Evolutionary conservation across 495 filamentous ascomycete genomes (phyloP).

Genomic region (Penicillium soppii): DNA sequence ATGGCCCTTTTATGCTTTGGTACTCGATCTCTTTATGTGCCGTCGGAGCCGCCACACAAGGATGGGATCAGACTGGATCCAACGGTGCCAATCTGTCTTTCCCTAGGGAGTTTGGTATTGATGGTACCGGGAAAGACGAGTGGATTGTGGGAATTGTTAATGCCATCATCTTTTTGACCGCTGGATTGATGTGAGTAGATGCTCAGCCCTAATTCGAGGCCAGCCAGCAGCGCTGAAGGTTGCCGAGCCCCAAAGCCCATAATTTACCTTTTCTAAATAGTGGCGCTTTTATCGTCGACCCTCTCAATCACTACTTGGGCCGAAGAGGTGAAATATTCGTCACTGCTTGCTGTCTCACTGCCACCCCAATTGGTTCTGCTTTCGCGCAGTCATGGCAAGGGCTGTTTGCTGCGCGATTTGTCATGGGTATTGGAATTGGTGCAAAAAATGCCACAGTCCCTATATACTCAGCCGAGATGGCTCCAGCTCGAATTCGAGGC

Average conservation of each 20-base stretch:
- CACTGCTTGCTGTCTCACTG: conserved; percentile 50
- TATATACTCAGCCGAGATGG: conserved; percentile 63
- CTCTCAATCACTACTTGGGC: conserved; percentile 54
- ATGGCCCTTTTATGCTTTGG: conserved; percentile 33
- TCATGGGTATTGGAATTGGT: conserved; percentile 64
- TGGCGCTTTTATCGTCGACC: conserved; percentile 53
- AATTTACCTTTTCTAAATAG: no score
- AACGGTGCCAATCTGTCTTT: conserved; percentile 67
- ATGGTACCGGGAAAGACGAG: conserved; percentile 39
- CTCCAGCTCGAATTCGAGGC: conserved; percentile 60
- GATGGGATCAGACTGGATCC: conserved; percentile 68
- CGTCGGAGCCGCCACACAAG: conserved; percentile 39
- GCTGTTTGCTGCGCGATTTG: conserved; percentile 52
- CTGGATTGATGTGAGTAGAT: conserved; percentile 36
- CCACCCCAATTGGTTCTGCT: conserved; percentile 50
- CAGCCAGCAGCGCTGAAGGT: no score
- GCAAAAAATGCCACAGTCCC: conserved; percentile 62
- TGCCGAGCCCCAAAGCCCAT: no score
- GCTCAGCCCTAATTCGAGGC: background rate
- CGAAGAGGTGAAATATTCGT: conserved; percentile 59
- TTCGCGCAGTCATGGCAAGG: conserved; percentile 53
- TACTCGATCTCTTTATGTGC: conserved; percentile 35
- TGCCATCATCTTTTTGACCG: conserved; percentile 36
- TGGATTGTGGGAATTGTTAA: conserved; percentile 65
- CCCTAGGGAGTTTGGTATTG: conserved; percentile 52